Percentiles rank a stretch among this genome's conserved stretches.
These are phyloP conservation scores for Pythium phragmitis DNA, from an alignment of 352 stramenopile genomes.

Conservation along the genomic window DNA sequence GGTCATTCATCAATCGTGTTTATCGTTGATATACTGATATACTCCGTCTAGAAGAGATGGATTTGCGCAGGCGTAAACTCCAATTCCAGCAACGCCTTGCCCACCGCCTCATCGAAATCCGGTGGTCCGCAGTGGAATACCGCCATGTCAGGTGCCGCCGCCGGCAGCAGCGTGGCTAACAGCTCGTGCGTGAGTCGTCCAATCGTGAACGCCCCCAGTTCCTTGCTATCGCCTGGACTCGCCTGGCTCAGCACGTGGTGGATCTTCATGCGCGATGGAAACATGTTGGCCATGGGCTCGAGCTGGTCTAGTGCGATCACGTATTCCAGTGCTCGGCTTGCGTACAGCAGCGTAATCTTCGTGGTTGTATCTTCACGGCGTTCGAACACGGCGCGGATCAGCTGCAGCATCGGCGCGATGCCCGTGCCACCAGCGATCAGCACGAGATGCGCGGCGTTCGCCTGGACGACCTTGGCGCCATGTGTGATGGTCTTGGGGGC, in stretches of 20 bases:
- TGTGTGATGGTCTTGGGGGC: constrained; percentile 47
- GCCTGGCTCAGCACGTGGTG: constrained; percentile 64
- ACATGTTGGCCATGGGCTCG: constrained; percentile 81
- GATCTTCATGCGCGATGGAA: constrained; percentile 54
- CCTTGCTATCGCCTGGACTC: constrained; percentile 38
- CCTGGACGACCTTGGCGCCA: constrained; percentile 41
- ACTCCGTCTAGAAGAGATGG: constrained; percentile 48
- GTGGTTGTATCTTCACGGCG: constrained; percentile 41
- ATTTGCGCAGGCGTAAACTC: constrained; percentile 54
- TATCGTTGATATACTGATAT: too few species aligned
- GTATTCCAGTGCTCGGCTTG: constrained; percentile 62
- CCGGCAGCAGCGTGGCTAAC: constrained; percentile 50
- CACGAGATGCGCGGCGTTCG: constrained; percentile 53
- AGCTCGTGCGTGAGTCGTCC: constrained; percentile 48
- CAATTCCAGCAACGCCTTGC: constrained; percentile 39
- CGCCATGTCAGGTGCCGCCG: constrained; percentile 37
- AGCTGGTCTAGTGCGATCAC: constrained; percentile 74
- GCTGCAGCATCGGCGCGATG: constrained; percentile 83
- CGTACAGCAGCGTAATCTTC: constrained; percentile 77
- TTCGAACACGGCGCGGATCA: constrained; percentile 71
- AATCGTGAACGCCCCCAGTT: constrained; percentile 52
- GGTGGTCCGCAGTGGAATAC: constrained; percentile 75
- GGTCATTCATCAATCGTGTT: too few species aligned
- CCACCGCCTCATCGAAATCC: constrained; percentile 67
- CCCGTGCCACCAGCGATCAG: constrained; percentile 75